A percentile compares a stretch with the other conserved stretches of the same genome.
Conservation (phyloP, 2,329 filamentous ascomycete genomes). For the Madurella fahalii region DNA sequence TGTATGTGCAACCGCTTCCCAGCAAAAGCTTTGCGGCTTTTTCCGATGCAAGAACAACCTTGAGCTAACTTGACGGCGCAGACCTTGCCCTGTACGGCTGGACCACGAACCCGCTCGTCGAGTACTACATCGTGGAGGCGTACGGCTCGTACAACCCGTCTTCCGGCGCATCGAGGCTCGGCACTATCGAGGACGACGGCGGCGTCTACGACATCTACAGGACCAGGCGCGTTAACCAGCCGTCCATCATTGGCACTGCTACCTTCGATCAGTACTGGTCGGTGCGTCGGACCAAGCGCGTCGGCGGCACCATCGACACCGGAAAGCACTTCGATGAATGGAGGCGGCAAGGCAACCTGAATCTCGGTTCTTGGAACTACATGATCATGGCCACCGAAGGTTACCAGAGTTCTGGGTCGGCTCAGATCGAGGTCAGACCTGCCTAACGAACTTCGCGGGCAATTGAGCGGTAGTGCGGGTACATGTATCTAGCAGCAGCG, state of each 20-base stretch:
- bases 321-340: conserved; percentile 51
- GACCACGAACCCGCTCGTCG: conserved; percentile 28
- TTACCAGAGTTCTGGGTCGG: conserved; percentile 30
- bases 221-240: conserved; percentile 35
- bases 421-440: background rate
- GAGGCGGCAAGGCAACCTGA: conserved; percentile 38
- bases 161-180: conserved; percentile 29
- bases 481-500: too few relatives aligned
- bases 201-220: conserved; percentile 34
- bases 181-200: conserved; percentile 31
- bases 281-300: conserved; percentile 28
- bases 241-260: conserved; percentile 41
- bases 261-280: conserved; percentile 50
- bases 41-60: too few relatives aligned
- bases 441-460: too few relatives aligned
- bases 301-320: conserved; percentile 47
- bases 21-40: too few relatives aligned
- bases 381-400: conserved; percentile 51
- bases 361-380: conserved; percentile 47
- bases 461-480: too few relatives aligned
- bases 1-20: too few relatives aligned
- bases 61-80: background rate
- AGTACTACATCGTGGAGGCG: conserved; percentile 7
- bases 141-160: conserved; percentile 37
- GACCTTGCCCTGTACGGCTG: conserved; percentile 39